Percentiles rank a stretch among this genome's conserved stretches.
These are phyloP conservation scores for Claviceps pusilla DNA, from an alignment of 2,329 filamentous ascomycete species.

Conservation along the genomic window DNA sequence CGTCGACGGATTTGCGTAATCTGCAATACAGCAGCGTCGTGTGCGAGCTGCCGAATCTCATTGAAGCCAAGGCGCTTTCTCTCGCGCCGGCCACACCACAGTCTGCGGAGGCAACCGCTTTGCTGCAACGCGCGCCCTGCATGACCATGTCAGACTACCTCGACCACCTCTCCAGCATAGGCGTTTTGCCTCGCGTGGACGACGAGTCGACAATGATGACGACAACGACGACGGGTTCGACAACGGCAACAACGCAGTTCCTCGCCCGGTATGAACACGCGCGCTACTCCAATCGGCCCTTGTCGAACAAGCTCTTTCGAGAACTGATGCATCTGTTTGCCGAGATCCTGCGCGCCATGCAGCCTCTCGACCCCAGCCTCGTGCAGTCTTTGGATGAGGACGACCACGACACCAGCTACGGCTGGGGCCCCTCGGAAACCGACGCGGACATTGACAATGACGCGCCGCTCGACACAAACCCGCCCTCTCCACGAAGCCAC, in stretches of 20 bases:
- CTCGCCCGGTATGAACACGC: constrained; percentile 67
- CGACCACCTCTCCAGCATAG: constrained; percentile 50
- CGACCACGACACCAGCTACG: constrained; percentile 5
- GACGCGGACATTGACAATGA: constrained; percentile 28
- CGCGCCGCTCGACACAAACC: constrained; percentile 26
- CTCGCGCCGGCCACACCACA: constrained; percentile 47
- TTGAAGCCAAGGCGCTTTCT: constrained; percentile 86
- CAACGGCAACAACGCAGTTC: constrained; percentile 35
- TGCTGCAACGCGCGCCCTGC: constrained; percentile 53
- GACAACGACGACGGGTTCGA: no score
- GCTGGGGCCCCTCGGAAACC: constrained; percentile 19
- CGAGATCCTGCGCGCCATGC: constrained; percentile 63
- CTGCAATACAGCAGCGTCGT: constrained; percentile 75
- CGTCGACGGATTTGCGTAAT: constrained; percentile 56
- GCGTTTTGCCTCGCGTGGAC: constrained; percentile 36
- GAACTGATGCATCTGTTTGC: constrained; percentile 74
- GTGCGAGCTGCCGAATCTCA: constrained; percentile 69
- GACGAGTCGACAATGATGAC: constrained; percentile 26
- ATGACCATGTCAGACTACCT: constrained; percentile 75
- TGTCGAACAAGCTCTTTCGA: constrained; percentile 59
- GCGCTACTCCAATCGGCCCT: constrained; percentile 58
- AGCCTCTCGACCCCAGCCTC: constrained; percentile 39
- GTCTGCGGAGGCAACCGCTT: constrained; percentile 44
- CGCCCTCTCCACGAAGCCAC: constrained; percentile 24
- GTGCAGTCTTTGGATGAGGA: constrained; percentile 23